A percentile compares a stretch with the other conserved stretches of the same genome.
Conservation (phyloP, 2,329 filamentous ascomycete species). For the Xylariales sp. region DNA sequence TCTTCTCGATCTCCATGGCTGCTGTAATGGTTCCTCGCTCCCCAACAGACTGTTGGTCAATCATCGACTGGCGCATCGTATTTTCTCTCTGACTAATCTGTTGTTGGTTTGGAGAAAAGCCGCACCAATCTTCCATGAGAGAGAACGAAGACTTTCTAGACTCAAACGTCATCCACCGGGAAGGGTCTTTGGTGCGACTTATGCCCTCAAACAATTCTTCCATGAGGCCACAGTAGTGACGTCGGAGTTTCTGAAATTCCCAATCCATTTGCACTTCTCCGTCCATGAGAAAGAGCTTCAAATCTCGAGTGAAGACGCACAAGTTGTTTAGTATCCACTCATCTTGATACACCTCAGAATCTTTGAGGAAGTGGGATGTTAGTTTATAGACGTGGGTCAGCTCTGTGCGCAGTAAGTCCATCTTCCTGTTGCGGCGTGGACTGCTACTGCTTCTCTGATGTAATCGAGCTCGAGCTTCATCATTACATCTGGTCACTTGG, state of each 20-base stretch:
- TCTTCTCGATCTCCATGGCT: conserved; percentile 95
- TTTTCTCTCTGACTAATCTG: conserved; percentile 81
- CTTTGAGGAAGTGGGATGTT: conserved; percentile 82
- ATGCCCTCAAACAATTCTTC: conserved; percentile 92
- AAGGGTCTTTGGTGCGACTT: conserved; percentile 77
- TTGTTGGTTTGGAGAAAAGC: conserved; percentile 85
- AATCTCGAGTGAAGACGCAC: conserved; percentile 82
- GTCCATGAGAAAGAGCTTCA: conserved; percentile 93
- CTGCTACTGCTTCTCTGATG: conserved; percentile 84
- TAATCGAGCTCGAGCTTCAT: conserved; percentile 80
- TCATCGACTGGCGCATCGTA: conserved; percentile 78
- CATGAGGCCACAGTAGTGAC: conserved; percentile 90
- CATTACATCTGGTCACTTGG: conserved; percentile 79
- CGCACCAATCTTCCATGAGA: conserved; percentile 99
- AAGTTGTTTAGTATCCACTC: conserved; percentile 90
- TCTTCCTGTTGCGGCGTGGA: conserved; percentile 74
- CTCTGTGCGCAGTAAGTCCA: conserved; percentile 84
- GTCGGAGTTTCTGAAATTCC: conserved; percentile 86
- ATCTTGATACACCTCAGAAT: conserved; percentile 73
- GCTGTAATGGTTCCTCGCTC: conserved; percentile 78
- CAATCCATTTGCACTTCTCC: conserved; percentile 91
- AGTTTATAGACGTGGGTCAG: conserved; percentile 95
- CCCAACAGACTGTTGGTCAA: conserved; percentile 71
- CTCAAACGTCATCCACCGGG: conserved; percentile 96
- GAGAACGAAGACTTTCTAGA: conserved; percentile 92